Evolutionary conservation across 108 stramenopile species (phyloP).

Genomic region (Mayamaea pseudoterrestris): DNA sequence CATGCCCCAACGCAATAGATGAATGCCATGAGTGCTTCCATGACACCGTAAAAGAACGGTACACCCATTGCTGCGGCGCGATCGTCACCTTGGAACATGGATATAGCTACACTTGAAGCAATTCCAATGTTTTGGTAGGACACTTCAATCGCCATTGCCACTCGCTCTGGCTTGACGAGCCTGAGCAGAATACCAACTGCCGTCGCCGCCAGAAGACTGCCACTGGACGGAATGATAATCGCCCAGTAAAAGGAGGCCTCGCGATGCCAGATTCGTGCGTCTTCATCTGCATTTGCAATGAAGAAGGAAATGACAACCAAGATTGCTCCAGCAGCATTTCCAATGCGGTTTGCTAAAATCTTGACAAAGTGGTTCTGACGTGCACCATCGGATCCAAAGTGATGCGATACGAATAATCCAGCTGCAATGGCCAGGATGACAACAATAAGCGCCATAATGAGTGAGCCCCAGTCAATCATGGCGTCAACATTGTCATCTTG

Average conservation of each 20-base stretch:
- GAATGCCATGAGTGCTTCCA: slow-evolving; percentile 31
- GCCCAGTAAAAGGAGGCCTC: slow-evolving; percentile 60
- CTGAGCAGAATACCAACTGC: slow-evolving; percentile 20
- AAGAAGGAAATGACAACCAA: slow-evolving; percentile 61
- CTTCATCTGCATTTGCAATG: slow-evolving; percentile 43
- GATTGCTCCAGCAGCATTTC: slow-evolving; percentile 43
- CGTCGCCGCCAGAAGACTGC: slow-evolving; percentile 54
- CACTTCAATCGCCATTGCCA: slow-evolving; percentile 72
- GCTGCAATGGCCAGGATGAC: slow-evolving; percentile 62
- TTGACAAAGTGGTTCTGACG: too few relatives aligned
- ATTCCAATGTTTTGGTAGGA: slow-evolving; percentile 86
- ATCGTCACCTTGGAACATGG: slow-evolving; percentile 65
- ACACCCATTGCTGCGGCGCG: slow-evolving; percentile 58
- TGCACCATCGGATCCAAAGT: slow-evolving; percentile 35
- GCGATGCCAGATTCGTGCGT: slow-evolving; percentile 54
- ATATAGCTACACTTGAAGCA: slow-evolving; percentile 53
- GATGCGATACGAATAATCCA: slow-evolving; percentile 45
- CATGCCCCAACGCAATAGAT: slow-evolving; percentile 38
- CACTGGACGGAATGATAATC: slow-evolving; percentile 44
- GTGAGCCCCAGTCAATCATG: slow-evolving; percentile 55
- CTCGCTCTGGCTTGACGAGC: slow-evolving; percentile 53
- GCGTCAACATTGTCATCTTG: slow-evolving; percentile 25
- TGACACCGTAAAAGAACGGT: slow-evolving; percentile 43
- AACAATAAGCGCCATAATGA: slow-evolving; percentile 55
- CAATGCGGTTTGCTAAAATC: slow-evolving; percentile 37